Evolutionary conservation across 768 basidiomycete species (phyloP), one percentile per base, ranked within the genome.

Genomic region (Cystobasidium tubakii): DNA sequence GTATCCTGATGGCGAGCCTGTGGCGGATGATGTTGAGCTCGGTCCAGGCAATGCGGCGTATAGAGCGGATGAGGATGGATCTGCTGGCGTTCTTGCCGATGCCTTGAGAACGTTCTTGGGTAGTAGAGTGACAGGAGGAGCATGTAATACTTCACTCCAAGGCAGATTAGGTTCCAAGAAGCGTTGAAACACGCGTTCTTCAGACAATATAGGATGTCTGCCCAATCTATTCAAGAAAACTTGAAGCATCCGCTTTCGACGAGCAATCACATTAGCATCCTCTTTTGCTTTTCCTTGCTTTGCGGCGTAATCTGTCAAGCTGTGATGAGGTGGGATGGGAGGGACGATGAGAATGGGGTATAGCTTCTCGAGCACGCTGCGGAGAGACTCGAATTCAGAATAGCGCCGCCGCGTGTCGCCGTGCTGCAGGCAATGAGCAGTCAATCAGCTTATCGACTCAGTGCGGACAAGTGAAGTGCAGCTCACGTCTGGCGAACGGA

Each of bases 221-320:
- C 88, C 89, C 65, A 95, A 81, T 66, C 96, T 86, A 79, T 95
- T 94, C 55, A 99, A 83, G 82, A 98, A 99, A 1, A 92, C 94
- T 81, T 93, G 90, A 34, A 99, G 84, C 88, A 97, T 91, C 62
- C 96, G 88, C 81, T 92, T 95, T 75, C 96, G 85, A 76, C 91
- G 85, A 1, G 91, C 87, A 80, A 99, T 97, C 84, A 98, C 87
- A 0, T 89, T 86, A 1, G 88, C 87, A 80, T 99, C 96, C 79
- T 99, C 96, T 80, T 95, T 97, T 27, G 95, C 96, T 81, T 95
- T 96, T 17, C 86, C 88, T 79, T 93, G 93, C 82, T 97, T 98
- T 75, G 93, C 89, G 1, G 96, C 96, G 84, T 99, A 99, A 78
- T 98, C 96, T 9, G 91, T 87, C 44, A 99, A 84, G 0, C 90